Base-by-base conservation (phyloP, 371 early-diverging fungal species). In the Actinomortierella wolfii region DNA sequence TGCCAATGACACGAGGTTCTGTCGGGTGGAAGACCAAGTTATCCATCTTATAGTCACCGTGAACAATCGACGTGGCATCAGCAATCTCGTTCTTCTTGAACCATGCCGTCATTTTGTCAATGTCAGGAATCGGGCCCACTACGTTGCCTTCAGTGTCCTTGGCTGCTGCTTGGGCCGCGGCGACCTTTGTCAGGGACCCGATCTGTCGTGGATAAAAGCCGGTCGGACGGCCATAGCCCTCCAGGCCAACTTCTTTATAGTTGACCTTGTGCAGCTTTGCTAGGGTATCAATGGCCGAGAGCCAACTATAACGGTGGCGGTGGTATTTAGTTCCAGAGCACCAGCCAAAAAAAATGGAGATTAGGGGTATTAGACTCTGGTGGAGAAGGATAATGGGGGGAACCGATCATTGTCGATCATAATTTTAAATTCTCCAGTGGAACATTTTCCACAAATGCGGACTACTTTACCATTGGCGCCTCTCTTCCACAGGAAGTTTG, bases 1-100 rank as follows among this genome's bases (percentile, higher is more conserved):
- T 82, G 20, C 94, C 96, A 74, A 95, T 91, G 9, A 97, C 90
- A 1, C 79, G 73, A 20, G 92, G 83, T 28, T 91, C 83, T 7
- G 85, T 86, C 49, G 93, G 90, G 63, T 94, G 92, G 80, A 90
- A 95, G 9, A 92, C 86, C 45, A 94, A 70, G 62, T 92, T 92
- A 66, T 92, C 92, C 50, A 92, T 83, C 83, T 95, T 97, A 76
- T 82, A 97, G 64, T 97, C 97, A 24, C 97, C 97, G 61, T 97
- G 96, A 28, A 94, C 86, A 56, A 97, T 81, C 2, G 92, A 88
- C 0, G 89, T 83, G 58, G 89, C 83, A 78, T 95, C 95, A 4
- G 77, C 54, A 11, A 89, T 84, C 56, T 80, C 78, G 67, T 90
- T 86, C 1, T 66, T 67, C 52, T 75, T 77, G 67, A 96, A 90